Percentiles rank a stretch among this genome's conserved stretches.
phyloP scores from a whole-genome alignment of 495 filamentous ascomycete genomes.

The Penicillium fimorum region DNA sequence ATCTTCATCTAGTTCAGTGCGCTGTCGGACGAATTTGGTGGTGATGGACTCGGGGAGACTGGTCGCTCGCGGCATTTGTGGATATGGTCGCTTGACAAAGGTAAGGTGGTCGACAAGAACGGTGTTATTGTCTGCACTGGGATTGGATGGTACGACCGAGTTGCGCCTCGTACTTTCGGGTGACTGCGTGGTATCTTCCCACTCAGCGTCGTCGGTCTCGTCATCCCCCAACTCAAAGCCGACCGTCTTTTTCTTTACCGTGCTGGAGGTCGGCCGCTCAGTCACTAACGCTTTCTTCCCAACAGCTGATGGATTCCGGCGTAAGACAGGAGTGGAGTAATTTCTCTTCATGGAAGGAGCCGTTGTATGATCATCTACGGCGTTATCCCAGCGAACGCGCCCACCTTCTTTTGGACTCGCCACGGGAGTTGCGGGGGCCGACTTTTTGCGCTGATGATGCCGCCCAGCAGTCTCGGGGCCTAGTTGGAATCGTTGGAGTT shows the following conservation, averaged over 20 bases:
- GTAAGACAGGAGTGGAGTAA: slow-evolving; percentile 44
- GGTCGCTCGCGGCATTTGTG: slow-evolving; percentile 44
- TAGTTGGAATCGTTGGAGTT: slow-evolving; percentile 40
- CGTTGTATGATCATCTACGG: slow-evolving; percentile 30
- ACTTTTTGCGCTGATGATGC: slow-evolving; percentile 50
- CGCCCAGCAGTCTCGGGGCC: slow-evolving; percentile 32
- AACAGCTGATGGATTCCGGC: slow-evolving; percentile 36
- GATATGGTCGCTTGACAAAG: slow-evolving; percentile 49
- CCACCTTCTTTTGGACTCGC: slow-evolving; percentile 38
- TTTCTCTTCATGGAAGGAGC: slow-evolving; percentile 45
- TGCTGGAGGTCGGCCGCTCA: slow-evolving; percentile 37
- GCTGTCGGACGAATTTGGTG: slow-evolving; percentile 31
- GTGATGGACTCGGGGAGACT: slow-evolving; percentile 47
- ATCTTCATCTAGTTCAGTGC: slow-evolving; percentile 17
- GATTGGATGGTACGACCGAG: slow-evolving; percentile 44
- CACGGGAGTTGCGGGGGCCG: slow-evolving; percentile 45
- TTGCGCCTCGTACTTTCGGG: slow-evolving; percentile 49
- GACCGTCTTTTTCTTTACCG: slow-evolving; percentile 48
- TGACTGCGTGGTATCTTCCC: slow-evolving; percentile 54
- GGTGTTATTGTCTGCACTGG: slow-evolving; percentile 39
- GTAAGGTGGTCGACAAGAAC: slow-evolving; percentile 48
- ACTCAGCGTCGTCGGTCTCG: slow-evolving; percentile 47
- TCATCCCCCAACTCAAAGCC: slow-evolving; percentile 50
- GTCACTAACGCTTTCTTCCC: slow-evolving; percentile 41
- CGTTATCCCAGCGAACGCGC: slow-evolving; percentile 46